Evolutionary conservation across 164 flowering plant species (phyloP), one percentile per base, ranked within the genome.

Genomic region (Chloranthus sessilifolius): DNA sequence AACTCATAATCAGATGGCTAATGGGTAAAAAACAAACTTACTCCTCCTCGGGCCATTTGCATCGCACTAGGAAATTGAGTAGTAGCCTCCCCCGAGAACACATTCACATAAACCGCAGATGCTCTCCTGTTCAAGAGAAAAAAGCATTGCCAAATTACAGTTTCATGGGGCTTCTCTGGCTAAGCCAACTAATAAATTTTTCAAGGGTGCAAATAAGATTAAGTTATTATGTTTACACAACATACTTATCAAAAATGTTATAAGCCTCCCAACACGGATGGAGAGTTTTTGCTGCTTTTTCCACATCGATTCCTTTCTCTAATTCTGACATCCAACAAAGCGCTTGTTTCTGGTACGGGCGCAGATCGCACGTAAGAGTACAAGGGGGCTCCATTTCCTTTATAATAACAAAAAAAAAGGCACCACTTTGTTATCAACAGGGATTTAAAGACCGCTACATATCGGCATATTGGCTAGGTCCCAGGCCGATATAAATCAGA

Each of bases 231-330:
- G n/a, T n/a, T n/a, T n/a, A n/a, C n/a, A n/a, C n/a, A n/a, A n/a
- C n/a, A n/a, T 80, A 87, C 96, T 67, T 68, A 65, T 88, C 94
- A 51, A 74, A 63, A 49, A 88, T 67, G 27, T 62, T 67, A 55
- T 84, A 84, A 4, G 75, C 90, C 17, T 66, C 76, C 96, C 96
- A 88, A 56, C 90, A 84, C 6, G 96, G 94, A 66, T 88, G 90
- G 52, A 88, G 88, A 31, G 75, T 84, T 54, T 66, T 53, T 37
- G 69, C 59, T 50, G 88, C 83, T 52, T 79, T 63, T 57, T 78
- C 84, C 49, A 50, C 77, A 71, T 67, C 82, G 46, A 64, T 59
- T 36, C 88, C 86, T 52, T 74, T 71, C 59, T 88, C 96, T 14
- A 65, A 60, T 50, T 79, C 78, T 15, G 76, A 52, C 96, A 88